Base-by-base conservation (phyloP, 805 yeast genomes). In the Yamadazyma endophytica region DNA sequence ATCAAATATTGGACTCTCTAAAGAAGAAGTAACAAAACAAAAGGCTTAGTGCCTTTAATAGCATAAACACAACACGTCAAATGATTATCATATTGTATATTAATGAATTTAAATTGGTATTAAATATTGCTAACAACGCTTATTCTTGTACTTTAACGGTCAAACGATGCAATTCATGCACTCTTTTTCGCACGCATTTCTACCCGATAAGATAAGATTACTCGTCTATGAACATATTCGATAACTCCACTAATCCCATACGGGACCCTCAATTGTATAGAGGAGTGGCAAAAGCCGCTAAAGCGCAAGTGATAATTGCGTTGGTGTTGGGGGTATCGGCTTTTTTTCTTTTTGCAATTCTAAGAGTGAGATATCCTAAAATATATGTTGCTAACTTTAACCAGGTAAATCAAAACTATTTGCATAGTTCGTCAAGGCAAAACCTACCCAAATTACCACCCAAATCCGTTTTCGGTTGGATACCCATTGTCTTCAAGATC, bases 361-460 rank as follows among this genome's bases (percentile, higher is more conserved):
- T 89, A 26, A 62, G 96, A 26, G 73, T 76, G 32, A 71, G 75
- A 31, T 82, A 86, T 67, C 94, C 95, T 16, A 80, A 79, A 47
- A 68, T 90, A 13, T 90, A 86, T 47, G 89, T 89, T 39, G 92
- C 96, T 8, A 72, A 96, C 42, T 65, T 75, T 39, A 63, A 73
- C 42, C 69, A 75, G 33, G 57, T 68, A 33, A 66, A 58, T 32
- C 35, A 52, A 48, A 43, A 68, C 50, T 55, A 65, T 49, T 36
- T 69, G 31, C 65, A 70, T 51, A 54, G 67, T 37, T 54, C 55
- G 5, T 54, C 74, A 19, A 52, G 76, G 27, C 65, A 59, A 19
- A 70, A 68, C 18, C 67, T 83, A 7, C 95, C 92, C 3, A 49
- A 55, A 19, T 61, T 85, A 13, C 79, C 84, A 5, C 43, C 61